These are phyloP conservation scores for Thalassiosira livingstoniorum DNA, from an alignment of 352 stramenopile genomes.

Conservation along the genomic window DNA sequence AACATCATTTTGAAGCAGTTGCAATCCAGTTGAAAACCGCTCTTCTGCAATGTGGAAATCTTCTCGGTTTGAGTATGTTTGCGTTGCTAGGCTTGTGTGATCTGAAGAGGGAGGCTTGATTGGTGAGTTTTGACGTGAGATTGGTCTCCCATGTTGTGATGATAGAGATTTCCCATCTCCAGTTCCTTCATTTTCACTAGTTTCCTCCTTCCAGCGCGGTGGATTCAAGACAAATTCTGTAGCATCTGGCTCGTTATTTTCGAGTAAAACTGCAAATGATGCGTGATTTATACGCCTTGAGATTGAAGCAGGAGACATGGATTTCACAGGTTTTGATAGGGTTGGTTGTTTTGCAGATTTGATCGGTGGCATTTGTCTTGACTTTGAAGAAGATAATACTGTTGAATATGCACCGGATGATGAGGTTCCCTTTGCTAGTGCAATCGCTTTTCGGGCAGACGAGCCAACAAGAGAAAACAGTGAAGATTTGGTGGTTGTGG, in stretches of 20 bases:
- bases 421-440: constrained; percentile 28
- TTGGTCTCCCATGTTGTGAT: neutral
- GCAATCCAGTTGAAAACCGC: constrained; percentile 77
- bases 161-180: neutral
- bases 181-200: neutral
- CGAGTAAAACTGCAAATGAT: constrained; percentile 66
- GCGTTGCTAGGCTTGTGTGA: neutral
- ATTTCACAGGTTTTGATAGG: constrained; percentile 7
- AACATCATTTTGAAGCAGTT: constrained; percentile 83
- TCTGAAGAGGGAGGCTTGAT: neutral
- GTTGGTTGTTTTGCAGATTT: neutral
- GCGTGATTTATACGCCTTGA: constrained; percentile 62
- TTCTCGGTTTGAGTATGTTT: constrained; percentile 31
- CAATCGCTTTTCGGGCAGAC: constrained; percentile 43
- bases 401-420: constrained; percentile 2
- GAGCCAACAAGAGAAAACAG: constrained; percentile 45
- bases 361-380: constrained; percentile 34
- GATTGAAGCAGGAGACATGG: constrained; percentile 50
- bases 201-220: constrained; percentile 37
- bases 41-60: constrained; percentile 58
- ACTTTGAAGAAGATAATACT: neutral
- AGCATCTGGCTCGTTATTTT: constrained; percentile 51
- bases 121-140: neutral
- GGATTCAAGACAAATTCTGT: constrained; percentile 51
- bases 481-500: constrained; percentile 18